Evolutionary conservation across 371 early-diverging fungal genomes (phyloP).

Genomic region (Saksenaea vasiformis): DNA sequence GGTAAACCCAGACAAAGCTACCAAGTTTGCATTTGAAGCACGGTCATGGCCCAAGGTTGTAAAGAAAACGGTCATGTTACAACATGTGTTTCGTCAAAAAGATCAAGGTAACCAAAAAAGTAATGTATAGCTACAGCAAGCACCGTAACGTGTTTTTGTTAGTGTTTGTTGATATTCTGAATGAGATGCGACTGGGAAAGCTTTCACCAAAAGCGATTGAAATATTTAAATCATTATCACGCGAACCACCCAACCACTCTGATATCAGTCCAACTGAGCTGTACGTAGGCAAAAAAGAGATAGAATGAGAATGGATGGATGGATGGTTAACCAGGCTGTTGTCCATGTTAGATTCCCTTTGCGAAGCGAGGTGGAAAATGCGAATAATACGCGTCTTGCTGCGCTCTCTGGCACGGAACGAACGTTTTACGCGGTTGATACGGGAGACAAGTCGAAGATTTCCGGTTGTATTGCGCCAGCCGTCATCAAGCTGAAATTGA

Average conservation of each 20-base stretch:
- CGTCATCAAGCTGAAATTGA: slow-evolving; percentile 63
- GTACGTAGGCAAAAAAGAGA: slow-evolving; percentile 39
- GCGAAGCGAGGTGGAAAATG: slow-evolving; percentile 69
- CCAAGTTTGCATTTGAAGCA: slow-evolving; percentile 76
- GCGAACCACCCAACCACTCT: slow-evolving; percentile 49
- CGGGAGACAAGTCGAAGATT: slow-evolving; percentile 42
- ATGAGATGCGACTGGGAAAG: slow-evolving; percentile 66
- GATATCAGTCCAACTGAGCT: slow-evolving; percentile 79
- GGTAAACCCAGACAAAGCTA: slow-evolving; percentile 42
- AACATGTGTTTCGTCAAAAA: slow-evolving; percentile 57
- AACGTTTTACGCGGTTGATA: slow-evolving; percentile 35
- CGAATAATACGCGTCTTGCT: slow-evolving; percentile 61
- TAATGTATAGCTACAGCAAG: neutral
- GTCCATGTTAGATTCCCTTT: slow-evolving; percentile 56
- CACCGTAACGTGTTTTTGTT: neutral
- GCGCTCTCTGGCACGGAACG: slow-evolving; percentile 47
- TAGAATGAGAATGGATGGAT: neutral
- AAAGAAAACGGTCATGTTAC: slow-evolving; percentile 48
- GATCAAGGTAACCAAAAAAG: slow-evolving; percentile 37
- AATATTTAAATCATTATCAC: slow-evolving; percentile 53
- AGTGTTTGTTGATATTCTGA: slow-evolving; percentile 63
- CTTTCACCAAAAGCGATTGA: slow-evolving; percentile 50
- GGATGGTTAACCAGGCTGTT: neutral
- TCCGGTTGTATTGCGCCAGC: slow-evolving; percentile 56
- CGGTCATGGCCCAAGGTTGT: slow-evolving; percentile 65